Evolutionary conservation across 2,329 filamentous ascomycete species (phyloP).

Genomic region (Fusarium zealandicum): DNA sequence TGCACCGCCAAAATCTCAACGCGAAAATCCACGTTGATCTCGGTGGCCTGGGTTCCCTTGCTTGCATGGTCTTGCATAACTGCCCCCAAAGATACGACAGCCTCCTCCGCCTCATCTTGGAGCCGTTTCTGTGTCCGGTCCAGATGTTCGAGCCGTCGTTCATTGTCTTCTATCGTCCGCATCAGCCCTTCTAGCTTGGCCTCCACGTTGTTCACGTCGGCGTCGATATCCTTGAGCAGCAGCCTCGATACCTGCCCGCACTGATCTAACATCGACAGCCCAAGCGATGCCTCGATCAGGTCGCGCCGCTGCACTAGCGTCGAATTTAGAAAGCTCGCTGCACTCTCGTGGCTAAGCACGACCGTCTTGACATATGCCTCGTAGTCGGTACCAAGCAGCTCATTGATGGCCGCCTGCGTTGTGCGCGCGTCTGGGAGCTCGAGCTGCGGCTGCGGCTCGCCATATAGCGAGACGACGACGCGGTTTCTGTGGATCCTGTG

Average conservation of each 20-base stretch:
- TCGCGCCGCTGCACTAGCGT: slow-evolving; percentile 5
- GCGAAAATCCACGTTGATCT: not conserved
- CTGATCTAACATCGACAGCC: slow-evolving; percentile 25
- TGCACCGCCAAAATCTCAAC: slow-evolving; percentile 2
- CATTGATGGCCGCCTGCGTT: slow-evolving; percentile 29
- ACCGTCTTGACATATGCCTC: slow-evolving; percentile 29
- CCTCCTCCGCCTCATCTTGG: not conserved
- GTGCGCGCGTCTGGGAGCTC: slow-evolving; percentile 11
- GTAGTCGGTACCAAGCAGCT: slow-evolving; percentile 29
- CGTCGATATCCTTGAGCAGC: slow-evolving; percentile 17
- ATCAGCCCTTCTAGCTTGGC: not conserved
- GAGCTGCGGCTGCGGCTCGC: slow-evolving; percentile 17
- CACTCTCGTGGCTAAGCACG: slow-evolving; percentile 31
- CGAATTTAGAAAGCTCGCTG: slow-evolving; percentile 30
- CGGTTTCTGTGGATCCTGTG: slow-evolving; percentile 21
- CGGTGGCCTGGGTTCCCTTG: not conserved
- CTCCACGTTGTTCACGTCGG: not conserved
- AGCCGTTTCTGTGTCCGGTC: not conserved
- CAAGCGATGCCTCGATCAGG: slow-evolving; percentile 30
- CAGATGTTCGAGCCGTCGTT: not conserved
- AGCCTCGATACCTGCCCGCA: slow-evolving; percentile 11
- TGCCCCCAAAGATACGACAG: not conserved
- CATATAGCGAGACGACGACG: slow-evolving; percentile 15
- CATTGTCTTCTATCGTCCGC: not conserved
- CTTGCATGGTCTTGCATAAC: slow-evolving; percentile 7